A percentile compares a stretch with the other conserved stretches of the same genome.
These are phyloP conservation scores for Lentinula detonsa DNA, from an alignment of 768 basidiomycete species.

Conservation along the genomic window DNA sequence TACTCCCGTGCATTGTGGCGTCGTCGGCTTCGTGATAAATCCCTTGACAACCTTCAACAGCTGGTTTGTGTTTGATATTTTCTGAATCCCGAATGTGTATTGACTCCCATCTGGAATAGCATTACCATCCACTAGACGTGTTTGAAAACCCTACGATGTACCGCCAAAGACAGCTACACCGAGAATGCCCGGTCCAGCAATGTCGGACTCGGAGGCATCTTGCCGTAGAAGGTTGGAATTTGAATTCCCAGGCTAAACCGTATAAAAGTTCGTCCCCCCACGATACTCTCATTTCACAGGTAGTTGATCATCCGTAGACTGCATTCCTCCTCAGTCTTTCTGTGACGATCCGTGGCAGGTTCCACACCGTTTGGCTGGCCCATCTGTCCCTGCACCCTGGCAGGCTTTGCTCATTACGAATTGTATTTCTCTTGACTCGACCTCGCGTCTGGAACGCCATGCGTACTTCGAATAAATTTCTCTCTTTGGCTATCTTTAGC, in stretches of 20 bases:
- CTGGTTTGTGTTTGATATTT: background rate
- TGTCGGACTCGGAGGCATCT: background rate
- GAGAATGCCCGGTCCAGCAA: background rate
- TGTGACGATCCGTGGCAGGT: background rate
- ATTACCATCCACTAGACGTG: background rate
- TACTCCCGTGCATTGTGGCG: background rate
- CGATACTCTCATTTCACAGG: background rate
- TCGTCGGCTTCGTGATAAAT: background rate
- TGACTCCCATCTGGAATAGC: background rate
- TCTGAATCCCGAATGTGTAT: background rate
- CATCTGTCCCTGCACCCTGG: background rate
- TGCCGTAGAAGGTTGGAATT: background rate
- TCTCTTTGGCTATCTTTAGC: background rate
- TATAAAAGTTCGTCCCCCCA: background rate
- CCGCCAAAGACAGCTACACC: background rate
- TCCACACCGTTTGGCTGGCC: background rate
- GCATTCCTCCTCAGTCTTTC: background rate
- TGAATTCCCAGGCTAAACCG: background rate
- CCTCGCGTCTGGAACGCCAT: background rate
- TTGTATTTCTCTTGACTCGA: background rate
- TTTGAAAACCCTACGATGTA: background rate
- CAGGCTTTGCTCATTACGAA: background rate
- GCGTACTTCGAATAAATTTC: background rate
- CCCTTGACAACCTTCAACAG: background rate
- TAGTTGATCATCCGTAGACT: conserved; percentile 3